phyloP scores from a whole-genome alignment of 371 early-diverging fungal genomes.

The Blakeslea trispora region DNA sequence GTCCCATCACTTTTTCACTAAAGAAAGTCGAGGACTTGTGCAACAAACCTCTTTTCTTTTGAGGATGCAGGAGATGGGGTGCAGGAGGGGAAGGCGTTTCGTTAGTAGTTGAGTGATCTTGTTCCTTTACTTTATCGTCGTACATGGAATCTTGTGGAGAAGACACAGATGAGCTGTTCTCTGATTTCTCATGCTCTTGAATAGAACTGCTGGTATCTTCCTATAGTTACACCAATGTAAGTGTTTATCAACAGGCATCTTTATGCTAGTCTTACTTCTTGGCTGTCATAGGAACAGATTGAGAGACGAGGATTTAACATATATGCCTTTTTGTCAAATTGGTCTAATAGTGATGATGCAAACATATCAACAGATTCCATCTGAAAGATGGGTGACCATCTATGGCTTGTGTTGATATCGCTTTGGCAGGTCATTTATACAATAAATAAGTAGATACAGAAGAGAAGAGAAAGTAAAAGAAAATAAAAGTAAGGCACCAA shows the following conservation, averaged over 20 bases:
- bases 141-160: not conserved
- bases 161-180: not conserved
- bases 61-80: not conserved
- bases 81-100: not conserved
- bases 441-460: not conserved
- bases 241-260: not conserved
- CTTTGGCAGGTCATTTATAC: not conserved
- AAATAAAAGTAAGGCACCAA: not conserved
- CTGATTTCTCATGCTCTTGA: not conserved
- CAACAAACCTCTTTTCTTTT: not conserved
- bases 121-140: slow-evolving; percentile 10
- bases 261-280: not conserved
- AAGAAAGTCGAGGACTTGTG: not conserved
- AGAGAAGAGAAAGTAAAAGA: not conserved
- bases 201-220: not conserved
- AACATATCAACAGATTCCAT: not conserved
- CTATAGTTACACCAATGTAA: not conserved
- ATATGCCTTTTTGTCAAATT: slow-evolving; percentile 2
- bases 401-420: not conserved
- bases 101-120: slow-evolving; percentile 9
- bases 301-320: not conserved
- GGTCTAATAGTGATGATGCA: not conserved
- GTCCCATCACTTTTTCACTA: not conserved
- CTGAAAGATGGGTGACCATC: slow-evolving; percentile 1
- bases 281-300: not conserved